Base-by-base conservation (phyloP, 1,284 basidiomycete genomes). In the Ustilago bromivora region DNA sequence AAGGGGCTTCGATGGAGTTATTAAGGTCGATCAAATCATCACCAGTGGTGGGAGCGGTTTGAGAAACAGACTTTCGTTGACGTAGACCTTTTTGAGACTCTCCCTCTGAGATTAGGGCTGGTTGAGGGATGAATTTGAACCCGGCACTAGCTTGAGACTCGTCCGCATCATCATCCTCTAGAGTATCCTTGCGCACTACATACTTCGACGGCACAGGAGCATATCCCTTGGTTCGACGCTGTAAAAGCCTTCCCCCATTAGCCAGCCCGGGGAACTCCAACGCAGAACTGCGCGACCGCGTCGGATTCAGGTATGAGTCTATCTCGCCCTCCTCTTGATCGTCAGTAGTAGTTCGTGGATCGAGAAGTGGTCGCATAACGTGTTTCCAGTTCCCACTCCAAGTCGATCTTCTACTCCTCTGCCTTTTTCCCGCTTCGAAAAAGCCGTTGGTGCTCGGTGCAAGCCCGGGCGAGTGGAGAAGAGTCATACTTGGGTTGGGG, bases 311-410 rank as follows among this genome's bases (percentile, higher is more conserved):
- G 41, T 60, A 17, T 0, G 19, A 34, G 13, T 61, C 63, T 23
- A 61, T 9, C 2, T 36, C 4, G 12, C 8, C 19, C 28, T 62
- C 54, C 3, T 68, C 57, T 5, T 47, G 17, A 0, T 36, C 47
- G 35, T 67, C 61, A 11, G 9, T 38, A 1, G 35, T 31, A 9
- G 61, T 60, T 10, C 32, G 15, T 0, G 62, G 62, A 38, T 69
- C 62, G 47, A 71, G 41, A 32, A 83, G 38, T 1, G 82, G 82
- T 35, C 80, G 72, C 47, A 83, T 76, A 12, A 79, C 72, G 6
- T 54, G 54, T 32, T 81, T 78, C 82, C 82, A 83, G 38, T 82
- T 83, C 0, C 72, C 73, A 3, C 66, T 46, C 82, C 82, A 83
- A 0, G 79, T 81, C 5, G 54, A 52, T 13, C 67, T 63, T 32